A percentile compares a stretch with the other conserved stretches of the same genome.
These are phyloP conservation scores for Breynia disticha DNA, from an alignment of 441 rosid species.

Conservation along the genomic window DNA sequence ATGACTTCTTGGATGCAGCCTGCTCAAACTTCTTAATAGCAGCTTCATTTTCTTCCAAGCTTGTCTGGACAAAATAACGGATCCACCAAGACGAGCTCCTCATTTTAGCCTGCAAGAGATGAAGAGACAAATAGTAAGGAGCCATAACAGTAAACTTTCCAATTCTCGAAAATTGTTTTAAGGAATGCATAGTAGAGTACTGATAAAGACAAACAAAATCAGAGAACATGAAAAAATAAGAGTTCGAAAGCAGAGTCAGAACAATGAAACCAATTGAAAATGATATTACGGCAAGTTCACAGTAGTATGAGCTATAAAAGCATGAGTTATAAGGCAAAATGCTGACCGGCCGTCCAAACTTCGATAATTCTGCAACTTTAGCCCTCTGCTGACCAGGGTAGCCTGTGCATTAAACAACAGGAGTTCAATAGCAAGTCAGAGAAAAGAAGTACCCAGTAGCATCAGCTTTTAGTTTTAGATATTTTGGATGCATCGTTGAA, in stretches of 20 bases:
- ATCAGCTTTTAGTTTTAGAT: too few relatives aligned
- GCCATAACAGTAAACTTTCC: neutral
- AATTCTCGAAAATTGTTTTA: too few relatives aligned
- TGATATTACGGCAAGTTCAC: too few relatives aligned
- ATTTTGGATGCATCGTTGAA: too few relatives aligned
- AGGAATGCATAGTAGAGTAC: too few relatives aligned
- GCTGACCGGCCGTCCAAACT: constrained; percentile 59
- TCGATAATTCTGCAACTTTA: constrained; percentile 49
- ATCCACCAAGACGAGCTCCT: constrained; percentile 43
- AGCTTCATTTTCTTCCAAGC: constrained; percentile 36
- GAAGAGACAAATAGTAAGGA: neutral
- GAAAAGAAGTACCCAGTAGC: neutral
- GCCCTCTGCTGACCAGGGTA: constrained; percentile 55
- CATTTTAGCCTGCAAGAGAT: constrained; percentile 29
- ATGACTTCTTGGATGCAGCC: constrained; percentile 30
- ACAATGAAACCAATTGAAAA: too few relatives aligned
- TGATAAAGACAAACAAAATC: neutral
- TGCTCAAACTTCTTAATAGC: constrained; percentile 32
- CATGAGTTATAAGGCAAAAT: neutral
- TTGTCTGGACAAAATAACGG: constrained; percentile 28
- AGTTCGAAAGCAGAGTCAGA: neutral
- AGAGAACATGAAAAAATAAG: neutral
- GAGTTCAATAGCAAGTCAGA: neutral
- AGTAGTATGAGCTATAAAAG: too few relatives aligned
- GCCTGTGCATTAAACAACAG: constrained; percentile 23